Base-by-base conservation (phyloP, 768 basidiomycete genomes). In the Panaeolus cyanescens region DNA sequence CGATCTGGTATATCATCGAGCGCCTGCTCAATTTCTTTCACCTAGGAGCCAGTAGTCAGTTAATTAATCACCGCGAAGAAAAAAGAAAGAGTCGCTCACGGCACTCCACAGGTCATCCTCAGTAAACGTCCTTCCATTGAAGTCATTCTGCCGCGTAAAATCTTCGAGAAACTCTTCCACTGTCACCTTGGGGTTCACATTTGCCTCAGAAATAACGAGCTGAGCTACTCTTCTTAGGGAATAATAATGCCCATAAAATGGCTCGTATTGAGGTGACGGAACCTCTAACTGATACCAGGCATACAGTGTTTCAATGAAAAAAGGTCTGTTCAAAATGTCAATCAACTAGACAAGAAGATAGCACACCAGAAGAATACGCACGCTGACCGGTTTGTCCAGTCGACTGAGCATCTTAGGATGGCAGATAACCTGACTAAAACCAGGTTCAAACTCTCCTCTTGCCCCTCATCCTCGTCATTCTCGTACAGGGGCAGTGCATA, bases 221-320 rank as follows among this genome's bases (percentile, higher is more conserved):
- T 88, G 86, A 3, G 86, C 76, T 45, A 87, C 74, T 0, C 78
- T 76, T 25, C 84, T 80, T 0, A 83, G 79, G 1, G 72, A 72
- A 64, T 82, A 83, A 69, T 89, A 91, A 3, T 80, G 67, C 22
- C 71, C 67, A 55, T 81, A 86, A 17, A 70, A 74, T 2, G 68
- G 68, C 19, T 63, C 54, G 59, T 92, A 92, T 20, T 60, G 65
- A 19, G 68, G 65, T 1, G 83, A 78, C 0, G 90, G 85, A 6
- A 56, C 65, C 17, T 75, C 71, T 28, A 92, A 72, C 32, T 84
- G 80, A 68, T 91, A 92, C 79, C 84, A 86, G 0, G 88, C 87
- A 57, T 78, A 81, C 17, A 77, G 63, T 0, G 91, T 91, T 64
- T 91, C 85, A 22, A 93, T 77, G 60, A 79, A 90, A 9, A 91